Conservation (phyloP, 73 alveolate genomes). For the Paramecium pentaurelia region DNA sequence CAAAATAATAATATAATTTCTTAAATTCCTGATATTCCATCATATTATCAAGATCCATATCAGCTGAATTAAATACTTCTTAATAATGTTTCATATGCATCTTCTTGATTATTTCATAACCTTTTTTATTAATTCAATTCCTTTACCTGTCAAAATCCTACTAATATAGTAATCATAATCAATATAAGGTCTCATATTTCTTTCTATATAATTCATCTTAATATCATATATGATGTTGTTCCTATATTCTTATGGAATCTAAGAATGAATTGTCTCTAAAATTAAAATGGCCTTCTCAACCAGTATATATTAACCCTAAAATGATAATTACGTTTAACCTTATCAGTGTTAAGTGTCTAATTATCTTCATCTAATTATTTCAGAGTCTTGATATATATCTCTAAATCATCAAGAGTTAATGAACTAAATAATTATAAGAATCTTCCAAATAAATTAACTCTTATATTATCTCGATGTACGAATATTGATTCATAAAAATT, state of each 20-base stretch:
- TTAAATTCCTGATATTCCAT: conserved; percentile 40
- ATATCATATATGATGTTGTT: background rate
- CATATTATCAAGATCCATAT: conserved; percentile 41
- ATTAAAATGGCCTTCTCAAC: background rate
- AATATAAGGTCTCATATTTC: background rate
- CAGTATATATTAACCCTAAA: background rate
- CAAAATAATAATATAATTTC: conserved; percentile 28
- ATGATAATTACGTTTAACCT: background rate
- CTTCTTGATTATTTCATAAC: background rate
- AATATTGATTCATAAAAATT: background rate
- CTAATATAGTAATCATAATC: conserved; percentile 2
- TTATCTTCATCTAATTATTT: background rate
- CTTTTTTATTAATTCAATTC: background rate
- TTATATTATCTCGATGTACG: background rate
- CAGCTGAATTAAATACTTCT: conserved; percentile 22
- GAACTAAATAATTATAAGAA: background rate
- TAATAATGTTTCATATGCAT: background rate
- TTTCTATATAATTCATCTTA: background rate
- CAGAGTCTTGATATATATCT: background rate
- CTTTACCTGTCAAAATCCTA: background rate
- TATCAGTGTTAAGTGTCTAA: background rate
- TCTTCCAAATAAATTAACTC: conserved; percentile 39
- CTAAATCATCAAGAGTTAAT: conserved; percentile 31
- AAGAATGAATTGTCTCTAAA: background rate
- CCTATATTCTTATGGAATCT: background rate